Base-by-base conservation (phyloP, 768 basidiomycete species). In the Suillus americanus region DNA sequence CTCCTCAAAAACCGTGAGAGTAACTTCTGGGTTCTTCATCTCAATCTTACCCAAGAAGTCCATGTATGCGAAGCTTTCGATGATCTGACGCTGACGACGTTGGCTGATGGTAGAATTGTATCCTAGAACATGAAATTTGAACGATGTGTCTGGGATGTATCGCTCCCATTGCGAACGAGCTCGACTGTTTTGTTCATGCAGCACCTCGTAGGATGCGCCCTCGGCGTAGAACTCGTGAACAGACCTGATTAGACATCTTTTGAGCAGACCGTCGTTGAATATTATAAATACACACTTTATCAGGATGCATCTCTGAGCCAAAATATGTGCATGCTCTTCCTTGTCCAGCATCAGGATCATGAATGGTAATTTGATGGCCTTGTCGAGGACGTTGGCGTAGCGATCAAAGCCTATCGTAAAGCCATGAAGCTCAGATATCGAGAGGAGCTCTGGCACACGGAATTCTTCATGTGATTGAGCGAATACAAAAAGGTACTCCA, bases 51-150 rank as follows among this genome's bases (percentile, higher is more conserved):
- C 95, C 64, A 82, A 75, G 66, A 95, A 89, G 23, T 79, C 87
- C 91, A 98, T 94, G 72, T 94, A 97, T 3, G 83, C 76, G 74
- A 99, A 98, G 68, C 82, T 83, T 72, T 95, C 89, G 51, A 97
- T 86, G 50, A 92, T 79, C 16, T 84, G 78, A 64, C 78, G 82
- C 68, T 93, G 91, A 18, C 89, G 82, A 45, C 76, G 73, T 68
- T 89, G 86, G 16, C 89, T 85, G 16, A 95, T 88, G 12, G 86
- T 86, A 70, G 89, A 91, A 66, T 91, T 90, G 70, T 88, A 90
- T 0, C 86, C 88, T 2, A 87, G 84, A 9, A 96, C 86, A 16
- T 84, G 72, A 74, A 97, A 95, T 69, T 89, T 89, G 82, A 95
- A 97, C 0, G 92, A 89, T 1, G 89, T 89, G 63, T 90, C 77